phyloP scores from a whole-genome alignment of 805 yeast species.

The Saturnispora quitensis region DNA sequence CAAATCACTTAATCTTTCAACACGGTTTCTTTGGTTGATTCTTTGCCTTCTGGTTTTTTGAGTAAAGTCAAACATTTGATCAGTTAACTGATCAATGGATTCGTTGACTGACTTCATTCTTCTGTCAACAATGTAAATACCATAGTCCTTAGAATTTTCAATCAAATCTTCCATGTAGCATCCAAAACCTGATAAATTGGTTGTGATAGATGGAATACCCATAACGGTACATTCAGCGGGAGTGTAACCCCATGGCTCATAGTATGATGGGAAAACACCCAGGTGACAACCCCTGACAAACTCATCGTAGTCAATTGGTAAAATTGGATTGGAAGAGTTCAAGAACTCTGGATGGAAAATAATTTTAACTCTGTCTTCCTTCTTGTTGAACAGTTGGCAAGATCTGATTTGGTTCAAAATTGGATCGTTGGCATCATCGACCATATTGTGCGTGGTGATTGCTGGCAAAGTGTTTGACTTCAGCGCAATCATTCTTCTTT shows the following conservation, averaged over 20 bases:
- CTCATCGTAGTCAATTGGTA: slow-evolving; percentile 91
- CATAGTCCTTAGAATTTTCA: slow-evolving; percentile 90
- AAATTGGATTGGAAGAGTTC: slow-evolving; percentile 87
- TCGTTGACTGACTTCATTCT: slow-evolving; percentile 89
- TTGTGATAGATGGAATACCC: slow-evolving; percentile 98
- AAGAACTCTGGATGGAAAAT: slow-evolving; percentile 97
- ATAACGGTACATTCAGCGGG: slow-evolving; percentile 99
- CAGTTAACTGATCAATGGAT: slow-evolving; percentile 80
- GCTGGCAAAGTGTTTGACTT: slow-evolving; percentile 89
- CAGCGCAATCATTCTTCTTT: slow-evolving; percentile 87
- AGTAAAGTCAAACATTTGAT: slow-evolving; percentile 83
- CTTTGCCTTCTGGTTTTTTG: slow-evolving; percentile 91
- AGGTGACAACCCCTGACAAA: slow-evolving; percentile 96
- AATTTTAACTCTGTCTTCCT: slow-evolving; percentile 86
- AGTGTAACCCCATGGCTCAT: slow-evolving; percentile 99
- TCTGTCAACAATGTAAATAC: slow-evolving; percentile 94
- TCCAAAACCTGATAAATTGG: slow-evolving; percentile 93
- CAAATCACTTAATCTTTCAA: slow-evolving; percentile 86
- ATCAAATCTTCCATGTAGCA: slow-evolving; percentile 98
- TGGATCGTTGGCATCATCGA: slow-evolving; percentile 85
- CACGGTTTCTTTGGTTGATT: slow-evolving; percentile 94
- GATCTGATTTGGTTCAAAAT: slow-evolving; percentile 84
- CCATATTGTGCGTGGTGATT: slow-evolving; percentile 94
- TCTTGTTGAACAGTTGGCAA: slow-evolving; percentile 81
- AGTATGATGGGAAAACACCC: slow-evolving; percentile 97